phyloP scores from a whole-genome alignment of 257 asterid genomes.

The Henckelia pumila region DNA sequence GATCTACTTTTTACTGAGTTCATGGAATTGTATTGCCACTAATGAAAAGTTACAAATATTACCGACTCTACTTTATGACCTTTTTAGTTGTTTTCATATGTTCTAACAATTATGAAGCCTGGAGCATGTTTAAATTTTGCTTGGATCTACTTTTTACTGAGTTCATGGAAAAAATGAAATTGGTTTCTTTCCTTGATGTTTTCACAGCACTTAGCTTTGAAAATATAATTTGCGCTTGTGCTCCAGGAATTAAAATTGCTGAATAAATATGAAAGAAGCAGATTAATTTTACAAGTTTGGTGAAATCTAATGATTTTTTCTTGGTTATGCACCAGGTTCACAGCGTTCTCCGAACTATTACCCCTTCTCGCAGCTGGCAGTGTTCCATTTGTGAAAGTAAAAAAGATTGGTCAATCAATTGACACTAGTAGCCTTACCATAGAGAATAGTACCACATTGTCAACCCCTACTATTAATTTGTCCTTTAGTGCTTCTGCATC shows the following conservation, averaged over 20 bases:
- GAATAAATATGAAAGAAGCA: constrained; percentile 4
- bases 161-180: not conserved
- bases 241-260: not conserved
- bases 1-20: not conserved
- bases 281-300: not conserved
- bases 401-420: constrained; percentile 73
- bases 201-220: not conserved
- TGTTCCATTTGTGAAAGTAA: constrained; percentile 75
- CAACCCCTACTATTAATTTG: constrained; percentile 63
- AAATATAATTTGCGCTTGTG: not conserved
- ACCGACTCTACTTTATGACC: not conserved
- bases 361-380: constrained; percentile 86
- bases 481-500: constrained; percentile 83
- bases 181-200: not conserved
- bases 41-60: not conserved
- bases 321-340: constrained; percentile 59
- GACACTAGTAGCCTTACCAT: constrained; percentile 62
- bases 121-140: not conserved
- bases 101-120: not conserved
- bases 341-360: constrained; percentile 87
- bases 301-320: constrained; percentile 20
- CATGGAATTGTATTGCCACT: not conserved
- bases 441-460: constrained; percentile 60
- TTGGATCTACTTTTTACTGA: not conserved
- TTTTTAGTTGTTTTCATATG: not conserved